phyloP scores from a whole-genome alignment of 2,329 filamentous ascomycete genomes.

The Cladosporium sphaerospermum region DNA sequence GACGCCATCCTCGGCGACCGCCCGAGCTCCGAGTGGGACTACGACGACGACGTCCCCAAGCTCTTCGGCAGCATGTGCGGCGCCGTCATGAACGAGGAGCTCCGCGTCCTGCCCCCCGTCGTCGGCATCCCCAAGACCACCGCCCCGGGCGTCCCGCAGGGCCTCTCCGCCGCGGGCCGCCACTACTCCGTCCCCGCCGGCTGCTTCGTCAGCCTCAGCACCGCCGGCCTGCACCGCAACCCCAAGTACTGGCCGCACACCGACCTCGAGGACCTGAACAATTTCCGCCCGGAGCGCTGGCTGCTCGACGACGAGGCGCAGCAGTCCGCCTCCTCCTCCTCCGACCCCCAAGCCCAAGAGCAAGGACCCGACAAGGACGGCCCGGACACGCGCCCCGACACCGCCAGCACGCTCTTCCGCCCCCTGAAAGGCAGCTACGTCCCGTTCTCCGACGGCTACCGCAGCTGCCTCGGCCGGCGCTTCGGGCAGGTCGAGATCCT shows the following conservation, averaged over 20 bases:
- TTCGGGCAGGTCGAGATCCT: constrained; percentile 54
- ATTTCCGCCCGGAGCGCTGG: constrained; percentile 71
- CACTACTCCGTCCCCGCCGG: constrained; percentile 53
- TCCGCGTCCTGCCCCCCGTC: constrained; percentile 67
- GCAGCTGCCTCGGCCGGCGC: constrained; percentile 49
- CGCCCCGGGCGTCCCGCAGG: constrained; percentile 42
- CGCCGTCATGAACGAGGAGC: constrained; percentile 70
- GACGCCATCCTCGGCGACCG: constrained; percentile 56
- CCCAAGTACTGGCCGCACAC: constrained; percentile 63
- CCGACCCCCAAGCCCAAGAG: constrained; percentile 31
- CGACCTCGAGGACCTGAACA: constrained; percentile 52
- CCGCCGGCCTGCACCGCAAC: constrained; percentile 57
- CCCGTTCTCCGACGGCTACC: constrained; percentile 51
- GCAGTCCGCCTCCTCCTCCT: constrained; percentile 10
- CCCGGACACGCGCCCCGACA: constrained; percentile 52
- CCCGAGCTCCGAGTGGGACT: constrained; percentile 61
- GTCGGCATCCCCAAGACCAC: constrained; percentile 64
- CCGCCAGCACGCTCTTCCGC: constrained; percentile 55
- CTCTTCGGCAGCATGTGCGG: constrained; percentile 65
- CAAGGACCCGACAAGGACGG: constrained; percentile 43
- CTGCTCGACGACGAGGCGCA: constrained; percentile 36
- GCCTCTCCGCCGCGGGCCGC: constrained; percentile 53
- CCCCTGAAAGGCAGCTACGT: constrained; percentile 49
- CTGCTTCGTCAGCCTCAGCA: constrained; percentile 51
- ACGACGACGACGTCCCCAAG: constrained; percentile 59